phyloP scores from a whole-genome alignment of 2,329 filamentous ascomycete species.

The Exophiala mesophila region DNA sequence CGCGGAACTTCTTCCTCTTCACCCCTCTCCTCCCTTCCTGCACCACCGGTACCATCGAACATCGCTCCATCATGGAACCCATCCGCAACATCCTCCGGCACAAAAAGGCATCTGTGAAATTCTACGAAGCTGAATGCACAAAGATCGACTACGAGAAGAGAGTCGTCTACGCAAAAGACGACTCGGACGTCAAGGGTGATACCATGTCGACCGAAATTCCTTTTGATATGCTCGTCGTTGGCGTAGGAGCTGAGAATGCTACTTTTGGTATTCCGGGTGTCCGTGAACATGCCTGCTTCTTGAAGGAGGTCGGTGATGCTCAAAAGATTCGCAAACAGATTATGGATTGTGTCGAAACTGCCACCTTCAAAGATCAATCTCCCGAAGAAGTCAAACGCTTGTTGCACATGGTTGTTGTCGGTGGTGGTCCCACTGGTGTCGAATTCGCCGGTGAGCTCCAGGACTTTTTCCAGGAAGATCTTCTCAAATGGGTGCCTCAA shows the following conservation, averaged over 20 bases:
- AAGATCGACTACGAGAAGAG: conserved; percentile 92
- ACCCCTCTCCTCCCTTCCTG: conserved; percentile 95
- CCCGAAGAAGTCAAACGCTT: conserved; percentile 85
- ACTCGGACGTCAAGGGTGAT: conserved; percentile 85
- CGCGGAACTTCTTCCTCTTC: conserved; percentile 99
- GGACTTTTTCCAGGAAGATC: conserved; percentile 97
- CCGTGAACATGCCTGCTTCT: conserved; percentile 89
- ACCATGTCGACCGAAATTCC: conserved; percentile 79
- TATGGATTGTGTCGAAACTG: conserved; percentile 99
- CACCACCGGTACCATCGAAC: conserved; percentile 95
- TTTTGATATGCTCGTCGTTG: conserved; percentile 97
- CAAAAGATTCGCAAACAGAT: conserved; percentile 97
- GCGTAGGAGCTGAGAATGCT: conserved; percentile 95
- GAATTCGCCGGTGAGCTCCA: conserved; percentile 98
- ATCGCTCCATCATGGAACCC: conserved; percentile 99
- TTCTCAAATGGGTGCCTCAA: conserved; percentile 96
- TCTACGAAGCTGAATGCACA: conserved; percentile 93
- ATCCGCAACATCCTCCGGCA: conserved; percentile 92
- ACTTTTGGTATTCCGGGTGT: conserved; percentile 98
- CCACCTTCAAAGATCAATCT: conserved; percentile 93
- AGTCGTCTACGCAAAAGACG: conserved; percentile 82
- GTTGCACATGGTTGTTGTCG: conserved; percentile 94
- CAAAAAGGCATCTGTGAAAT: conserved; percentile 90
- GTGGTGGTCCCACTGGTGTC: conserved; percentile 92
- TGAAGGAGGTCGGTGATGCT: conserved; percentile 96